A percentile compares a stretch with the other conserved stretches of the same genome.
Conservation (phyloP, 1,284 basidiomycete species). For the Wolfiporia cocos region DNA sequence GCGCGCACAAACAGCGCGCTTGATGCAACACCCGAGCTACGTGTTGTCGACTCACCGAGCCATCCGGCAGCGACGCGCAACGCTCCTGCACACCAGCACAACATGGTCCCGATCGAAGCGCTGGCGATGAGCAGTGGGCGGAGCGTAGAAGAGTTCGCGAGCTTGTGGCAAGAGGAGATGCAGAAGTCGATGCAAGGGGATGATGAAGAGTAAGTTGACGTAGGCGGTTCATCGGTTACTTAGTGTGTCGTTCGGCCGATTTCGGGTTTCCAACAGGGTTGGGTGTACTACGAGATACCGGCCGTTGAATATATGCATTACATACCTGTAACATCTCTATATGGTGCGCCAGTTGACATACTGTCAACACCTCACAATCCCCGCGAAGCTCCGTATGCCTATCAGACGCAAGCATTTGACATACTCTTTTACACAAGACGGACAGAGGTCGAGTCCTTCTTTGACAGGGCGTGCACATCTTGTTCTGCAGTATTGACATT, state of each 20-base stretch:
- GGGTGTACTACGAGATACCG: neutral
- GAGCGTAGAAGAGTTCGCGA: constrained; percentile 68
- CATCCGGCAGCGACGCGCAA: constrained; percentile 64
- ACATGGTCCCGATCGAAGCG: constrained; percentile 91
- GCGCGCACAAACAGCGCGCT: constrained; percentile 7
- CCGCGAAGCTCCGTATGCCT: too few species aligned
- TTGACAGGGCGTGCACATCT: constrained; percentile 69
- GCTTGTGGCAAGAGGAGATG: constrained; percentile 58
- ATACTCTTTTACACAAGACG: constrained; percentile 29
- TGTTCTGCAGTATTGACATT: constrained; percentile 46
- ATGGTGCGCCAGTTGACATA: too few species aligned
- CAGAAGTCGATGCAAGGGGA: constrained; percentile 31
- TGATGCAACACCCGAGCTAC: constrained; percentile 61
- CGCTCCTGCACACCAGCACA: constrained; percentile 76
- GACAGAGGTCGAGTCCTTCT: constrained; percentile 57
- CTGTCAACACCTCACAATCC: too few species aligned
- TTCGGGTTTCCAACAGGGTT: neutral
- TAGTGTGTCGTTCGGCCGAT: neutral
- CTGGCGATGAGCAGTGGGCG: constrained; percentile 72
- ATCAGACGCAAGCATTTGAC: too few species aligned
- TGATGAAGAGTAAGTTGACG: neutral
- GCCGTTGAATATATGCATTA: neutral
- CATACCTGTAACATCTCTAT: too few species aligned
- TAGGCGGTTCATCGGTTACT: neutral
- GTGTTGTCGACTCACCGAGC: constrained; percentile 65